Evolutionary conservation across 108 stramenopile species (phyloP), one percentile per base, ranked within the genome.

Genomic region (Cylindrotheca fusiformis): DNA sequence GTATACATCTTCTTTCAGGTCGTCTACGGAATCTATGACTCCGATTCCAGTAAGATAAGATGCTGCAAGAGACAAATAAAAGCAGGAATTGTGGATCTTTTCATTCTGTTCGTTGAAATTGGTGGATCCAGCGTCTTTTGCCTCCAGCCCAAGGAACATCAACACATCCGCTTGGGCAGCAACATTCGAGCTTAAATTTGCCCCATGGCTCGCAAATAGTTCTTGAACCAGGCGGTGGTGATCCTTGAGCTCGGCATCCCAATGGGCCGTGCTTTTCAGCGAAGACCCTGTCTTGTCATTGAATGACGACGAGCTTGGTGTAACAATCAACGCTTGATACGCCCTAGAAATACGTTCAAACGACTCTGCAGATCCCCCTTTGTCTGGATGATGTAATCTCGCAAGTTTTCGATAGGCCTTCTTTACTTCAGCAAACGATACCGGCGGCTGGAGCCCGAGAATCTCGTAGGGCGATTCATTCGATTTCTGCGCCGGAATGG

Each of bases 351-450:
- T 77, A 33, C 81, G 48, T 49, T 83, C 60, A 68, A 96, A 96
- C 48, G 6, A 8, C 3, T 32, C 30, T 6, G 36, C 29, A 21
- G 28, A 18, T 19, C 57, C 57, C 8, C 57, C 57, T 68, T 98
- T 98, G 65, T 98, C 97, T 21, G 97, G 97, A 69, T 98, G 97
- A 58, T 93, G 84, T 71, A 87, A 64, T 36, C 94, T 65, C 51
- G 81, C 80, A 12, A 82, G 50, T 33, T 79, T 82, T 0, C 80
- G 77, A 47, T 85, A 85, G 1, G 77, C 68, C 41, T 71, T 72
- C 58, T 79, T 81, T 48, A 85, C 79, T 28, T 85, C 75, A 14
- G 69, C 52, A 26, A 69, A 55, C 17, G 78, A 50, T 1, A 83
- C 81, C 12, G 58, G 55, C 52, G 52, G 22, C 24, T 60, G 17